Percentiles rank a stretch among this genome's conserved stretches.
Evolutionary conservation across 2,329 filamentous ascomycete genomes (phyloP).

Genomic region (Nannizziopsis barbatae): DNA sequence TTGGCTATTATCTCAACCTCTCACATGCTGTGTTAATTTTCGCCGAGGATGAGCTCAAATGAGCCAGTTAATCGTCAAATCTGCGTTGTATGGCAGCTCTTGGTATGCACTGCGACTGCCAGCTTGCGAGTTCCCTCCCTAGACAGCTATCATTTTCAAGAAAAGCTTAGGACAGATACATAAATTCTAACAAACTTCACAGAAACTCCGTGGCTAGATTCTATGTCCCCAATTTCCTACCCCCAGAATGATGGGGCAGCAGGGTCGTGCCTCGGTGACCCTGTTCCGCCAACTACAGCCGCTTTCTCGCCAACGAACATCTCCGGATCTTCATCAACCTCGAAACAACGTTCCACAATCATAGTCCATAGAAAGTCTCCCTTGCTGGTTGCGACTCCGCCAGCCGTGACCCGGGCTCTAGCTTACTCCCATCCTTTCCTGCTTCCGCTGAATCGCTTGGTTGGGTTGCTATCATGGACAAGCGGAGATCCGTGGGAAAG

Average conservation of each 20-base stretch:
- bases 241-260: conserved; percentile 29
- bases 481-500: conserved; percentile 93
- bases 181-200: conserved; percentile 19
- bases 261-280: conserved; percentile 30
- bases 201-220: conserved; percentile 45
- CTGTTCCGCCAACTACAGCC: conserved; percentile 63
- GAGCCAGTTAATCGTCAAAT: background rate
- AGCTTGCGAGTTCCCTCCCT: conserved; percentile 7
- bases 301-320: conserved; percentile 79
- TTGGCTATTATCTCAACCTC: background rate
- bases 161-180: background rate
- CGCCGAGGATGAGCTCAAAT: conserved; percentile 8
- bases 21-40: background rate
- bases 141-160: conserved; percentile 1
- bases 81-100: conserved; percentile 41
- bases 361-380: conserved; percentile 96
- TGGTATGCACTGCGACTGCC: conserved; percentile 26
- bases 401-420: conserved; percentile 83
- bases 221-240: conserved; percentile 39
- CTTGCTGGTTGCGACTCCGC: conserved; percentile 80
- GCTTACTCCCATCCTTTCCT: conserved; percentile 95
- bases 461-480: conserved; percentile 84
- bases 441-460: conserved; percentile 73
- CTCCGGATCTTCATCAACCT: conserved; percentile 54
- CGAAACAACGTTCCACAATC: conserved; percentile 75